A percentile compares a stretch with the other conserved stretches of the same genome.
These are phyloP conservation scores for Thermothielavioides terrestris DNA, from an alignment of 495 filamentous ascomycete species.

Conservation along the genomic window DNA sequence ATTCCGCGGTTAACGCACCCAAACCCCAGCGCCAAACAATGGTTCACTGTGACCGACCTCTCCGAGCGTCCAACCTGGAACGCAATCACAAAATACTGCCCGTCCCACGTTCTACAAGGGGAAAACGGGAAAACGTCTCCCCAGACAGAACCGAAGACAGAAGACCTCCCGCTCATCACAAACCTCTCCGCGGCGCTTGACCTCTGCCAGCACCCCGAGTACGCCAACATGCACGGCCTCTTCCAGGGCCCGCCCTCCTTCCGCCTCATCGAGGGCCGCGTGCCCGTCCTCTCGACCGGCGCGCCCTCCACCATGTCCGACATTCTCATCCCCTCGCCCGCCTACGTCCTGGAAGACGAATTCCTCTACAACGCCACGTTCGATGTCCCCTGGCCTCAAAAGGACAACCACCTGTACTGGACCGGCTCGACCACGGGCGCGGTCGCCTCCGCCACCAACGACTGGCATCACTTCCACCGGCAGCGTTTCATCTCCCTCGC, in stretches of 20 bases:
- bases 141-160: constrained; percentile 4
- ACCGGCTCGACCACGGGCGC: constrained; percentile 44
- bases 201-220: constrained; percentile 25
- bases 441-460: constrained; percentile 17
- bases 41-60: background rate
- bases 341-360: constrained; percentile 20
- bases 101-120: background rate
- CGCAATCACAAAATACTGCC: constrained; percentile 15
- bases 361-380: constrained; percentile 29
- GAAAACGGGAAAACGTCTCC: background rate
- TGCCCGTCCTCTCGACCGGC: constrained; percentile 34
- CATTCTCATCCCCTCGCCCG: constrained; percentile 30
- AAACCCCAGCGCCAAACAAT: background rate
- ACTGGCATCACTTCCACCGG: constrained; percentile 38
- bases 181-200: constrained; percentile 10
- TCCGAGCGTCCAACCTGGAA: constrained; percentile 12
- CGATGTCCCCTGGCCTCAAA: constrained; percentile 36
- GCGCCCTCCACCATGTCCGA: constrained; percentile 30
- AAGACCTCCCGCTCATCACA: constrained; percentile 21
- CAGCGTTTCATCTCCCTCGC: constrained; percentile 40
- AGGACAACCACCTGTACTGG: constrained; percentile 40
- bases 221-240: constrained; percentile 22
- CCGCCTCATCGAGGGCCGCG: constrained; percentile 14
- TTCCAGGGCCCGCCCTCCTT: constrained; percentile 22
- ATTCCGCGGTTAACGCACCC: constrained; percentile 32